These are phyloP conservation scores for Mortierella sp. DNA, from an alignment of 371 early-diverging fungal species.

Conservation along the genomic window DNA sequence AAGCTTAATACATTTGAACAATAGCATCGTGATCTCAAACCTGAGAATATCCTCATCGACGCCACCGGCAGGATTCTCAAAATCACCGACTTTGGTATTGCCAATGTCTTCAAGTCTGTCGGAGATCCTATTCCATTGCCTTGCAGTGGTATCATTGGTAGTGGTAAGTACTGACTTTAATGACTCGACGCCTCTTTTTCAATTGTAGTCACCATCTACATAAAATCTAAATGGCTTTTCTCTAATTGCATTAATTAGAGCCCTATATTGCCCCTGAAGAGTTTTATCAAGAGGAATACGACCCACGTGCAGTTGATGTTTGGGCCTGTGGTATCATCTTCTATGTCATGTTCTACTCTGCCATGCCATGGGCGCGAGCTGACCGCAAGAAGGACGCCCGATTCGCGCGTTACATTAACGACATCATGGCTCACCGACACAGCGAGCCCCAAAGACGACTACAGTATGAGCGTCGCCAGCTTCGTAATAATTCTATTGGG, in stretches of 20 bases:
- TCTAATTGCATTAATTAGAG: slow-evolving; percentile 54
- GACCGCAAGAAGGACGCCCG: slow-evolving; percentile 47
- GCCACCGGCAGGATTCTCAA: slow-evolving; percentile 77
- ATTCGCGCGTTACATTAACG: slow-evolving; percentile 28
- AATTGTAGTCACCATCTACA: neutral
- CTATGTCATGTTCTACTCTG: slow-evolving; percentile 51
- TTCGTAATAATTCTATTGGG: neutral
- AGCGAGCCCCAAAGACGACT: slow-evolving; percentile 28
- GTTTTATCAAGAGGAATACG: slow-evolving; percentile 63
- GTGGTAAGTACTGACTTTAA: slow-evolving; percentile 17
- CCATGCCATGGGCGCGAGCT: slow-evolving; percentile 55
- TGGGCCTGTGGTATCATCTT: slow-evolving; percentile 72
- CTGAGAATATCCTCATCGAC: slow-evolving; percentile 91
- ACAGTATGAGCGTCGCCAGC: slow-evolving; percentile 27
- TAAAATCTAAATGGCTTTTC: neutral
- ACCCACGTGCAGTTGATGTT: slow-evolving; percentile 63
- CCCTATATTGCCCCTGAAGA: slow-evolving; percentile 74
- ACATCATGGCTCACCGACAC: slow-evolving; percentile 33
- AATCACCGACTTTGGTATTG: slow-evolving; percentile 89
- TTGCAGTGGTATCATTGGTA: slow-evolving; percentile 51
- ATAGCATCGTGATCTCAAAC: slow-evolving; percentile 86
- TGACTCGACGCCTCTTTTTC: neutral
- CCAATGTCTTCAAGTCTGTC: slow-evolving; percentile 73
- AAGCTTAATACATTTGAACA: neutral
- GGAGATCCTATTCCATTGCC: slow-evolving; percentile 45